Percentiles rank a stretch among this genome's conserved stretches.
Conservation (phyloP, 495 filamentous ascomycete species). For the Penicillium alfredii region DNA sequence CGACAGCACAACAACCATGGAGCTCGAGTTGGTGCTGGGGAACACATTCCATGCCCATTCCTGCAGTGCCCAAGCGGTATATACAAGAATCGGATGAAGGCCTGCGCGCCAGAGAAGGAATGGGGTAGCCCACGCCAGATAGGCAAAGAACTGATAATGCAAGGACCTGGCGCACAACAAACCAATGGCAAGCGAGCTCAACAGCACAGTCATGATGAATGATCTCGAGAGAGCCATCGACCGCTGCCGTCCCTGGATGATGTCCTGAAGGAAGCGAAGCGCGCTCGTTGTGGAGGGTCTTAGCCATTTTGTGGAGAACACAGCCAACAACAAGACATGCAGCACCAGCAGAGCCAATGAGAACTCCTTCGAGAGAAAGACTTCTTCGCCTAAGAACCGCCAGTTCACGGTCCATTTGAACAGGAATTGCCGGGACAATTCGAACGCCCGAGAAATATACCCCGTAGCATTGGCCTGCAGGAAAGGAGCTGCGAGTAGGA, state of each 20-base stretch:
- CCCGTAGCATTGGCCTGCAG: slow-evolving; percentile 57
- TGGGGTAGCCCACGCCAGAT: slow-evolving; percentile 85
- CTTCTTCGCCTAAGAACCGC: slow-evolving; percentile 80
- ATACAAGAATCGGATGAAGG: slow-evolving; percentile 65
- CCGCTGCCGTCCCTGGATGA: slow-evolving; percentile 49
- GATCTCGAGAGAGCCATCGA: slow-evolving; percentile 57
- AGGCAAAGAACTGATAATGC: slow-evolving; percentile 97
- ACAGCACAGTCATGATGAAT: slow-evolving; percentile 71
- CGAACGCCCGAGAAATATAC: slow-evolving; percentile 78
- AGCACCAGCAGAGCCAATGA: slow-evolving; percentile 58
- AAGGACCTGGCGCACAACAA: slow-evolving; percentile 85
- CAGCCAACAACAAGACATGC: slow-evolving; percentile 58
- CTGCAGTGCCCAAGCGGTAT: slow-evolving; percentile 71
- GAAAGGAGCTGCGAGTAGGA: slow-evolving; percentile 71
- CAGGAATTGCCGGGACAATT: slow-evolving; percentile 81
- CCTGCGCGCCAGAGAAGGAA: slow-evolving; percentile 84
- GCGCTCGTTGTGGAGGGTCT: slow-evolving; percentile 44
- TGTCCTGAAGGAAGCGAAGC: slow-evolving; percentile 43
- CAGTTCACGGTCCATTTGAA: slow-evolving; percentile 99
- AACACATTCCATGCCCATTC: slow-evolving; percentile 97
- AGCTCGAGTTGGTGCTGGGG: slow-evolving; percentile 82
- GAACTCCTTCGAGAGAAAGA: slow-evolving; percentile 72
- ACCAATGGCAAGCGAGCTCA: slow-evolving; percentile 76
- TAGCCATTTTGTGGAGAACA: slow-evolving; percentile 58
- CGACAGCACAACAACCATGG: slow-evolving; percentile 65